A percentile compares a stretch with the other conserved stretches of the same genome.
Conservation (phyloP, 1,284 basidiomycete species). For the Vanrija pseudolonga region DNA sequence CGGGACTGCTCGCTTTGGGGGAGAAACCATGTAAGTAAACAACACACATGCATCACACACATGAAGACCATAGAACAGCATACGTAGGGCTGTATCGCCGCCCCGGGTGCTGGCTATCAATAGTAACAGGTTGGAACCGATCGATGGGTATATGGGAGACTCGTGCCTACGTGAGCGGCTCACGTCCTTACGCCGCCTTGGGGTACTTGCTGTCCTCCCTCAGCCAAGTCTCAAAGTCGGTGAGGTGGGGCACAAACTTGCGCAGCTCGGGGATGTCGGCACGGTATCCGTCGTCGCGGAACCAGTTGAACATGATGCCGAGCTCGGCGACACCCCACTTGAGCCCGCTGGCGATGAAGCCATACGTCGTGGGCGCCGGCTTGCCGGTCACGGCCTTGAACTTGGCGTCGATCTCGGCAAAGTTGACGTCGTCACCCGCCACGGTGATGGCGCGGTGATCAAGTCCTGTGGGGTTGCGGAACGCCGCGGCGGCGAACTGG, state of each 20-base stretch:
- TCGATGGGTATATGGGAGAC: no score
- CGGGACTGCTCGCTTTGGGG: no score
- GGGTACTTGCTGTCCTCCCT: constrained; percentile 4
- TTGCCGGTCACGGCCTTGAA: constrained; percentile 14
- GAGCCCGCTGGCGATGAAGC: constrained; percentile 1
- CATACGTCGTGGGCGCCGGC: constrained; percentile 18
- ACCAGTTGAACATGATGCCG: constrained; percentile 14
- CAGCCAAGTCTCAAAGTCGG: constrained; percentile 11
- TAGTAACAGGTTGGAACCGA: no score
- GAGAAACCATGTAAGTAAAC: no score
- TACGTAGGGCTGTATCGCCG: no score
- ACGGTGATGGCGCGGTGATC: constrained; percentile 17
- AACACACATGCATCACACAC: no score
- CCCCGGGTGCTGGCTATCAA: no score
- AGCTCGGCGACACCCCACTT: constrained; percentile 2
- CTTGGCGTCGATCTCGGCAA: constrained; percentile 16
- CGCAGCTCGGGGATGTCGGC: constrained; percentile 6
- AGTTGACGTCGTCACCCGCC: constrained; percentile 24
- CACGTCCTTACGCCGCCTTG: no score
- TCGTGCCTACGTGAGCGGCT: no score
- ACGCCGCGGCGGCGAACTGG: constrained; percentile 17
- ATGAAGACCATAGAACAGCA: no score
- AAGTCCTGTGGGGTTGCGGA: constrained; percentile 8
- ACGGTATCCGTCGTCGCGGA: constrained; percentile 10
- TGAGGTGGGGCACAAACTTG: constrained; percentile 7